Base-by-base conservation (phyloP, 2,329 filamentous ascomycete genomes). In the Hypoxylon sp. region DNA sequence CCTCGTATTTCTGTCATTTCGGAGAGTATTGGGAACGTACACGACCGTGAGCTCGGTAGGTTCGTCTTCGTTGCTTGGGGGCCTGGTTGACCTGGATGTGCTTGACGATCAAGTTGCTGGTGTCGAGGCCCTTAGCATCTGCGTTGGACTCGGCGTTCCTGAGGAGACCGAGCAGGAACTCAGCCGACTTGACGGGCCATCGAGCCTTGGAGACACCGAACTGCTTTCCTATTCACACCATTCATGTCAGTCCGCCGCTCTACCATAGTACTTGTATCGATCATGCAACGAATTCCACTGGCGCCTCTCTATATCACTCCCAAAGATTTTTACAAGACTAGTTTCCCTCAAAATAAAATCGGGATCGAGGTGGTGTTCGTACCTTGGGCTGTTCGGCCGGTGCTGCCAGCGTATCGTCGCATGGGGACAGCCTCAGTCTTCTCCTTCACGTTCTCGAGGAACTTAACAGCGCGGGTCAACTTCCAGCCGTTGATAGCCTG, bases 21-120 rank as follows among this genome's bases (percentile, higher is more conserved):
- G 10, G 11, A 61, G 61, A 39, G 54, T 24, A 44, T 67, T 22
- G 58, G 63, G 65, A 78, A 94, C 94, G 80, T 97, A 98, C 95
- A 89, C 96, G 94, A 91, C 96, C 96, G 90, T 99, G 96, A 75
- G 97, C 97, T 91, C 96, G 94, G 93, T 99, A 99, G 83, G 96
- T 99, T 85, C 96, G 92, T 87, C 96, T 91, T 83, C 96, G 92
- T 90, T 98, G 95, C 92, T 98, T 98, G 81, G 96, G 96, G 79
- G 96, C 97, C 90, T 99, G 96, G 93, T 99, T 99, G 90, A 99
- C 96, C 89, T 99, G 96, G 87, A 99, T 99, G 92, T 98, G 97
- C 93, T 98, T 98, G 87, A 99, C 93, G 83, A 98, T 87, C 82
- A 99, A 89, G 90, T 97, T 97, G 87, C 91, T 91, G 82, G 94